Evolutionary conservation across 1,284 basidiomycete species (phyloP).

Genomic region (Papiliotrema laurentii): DNA sequence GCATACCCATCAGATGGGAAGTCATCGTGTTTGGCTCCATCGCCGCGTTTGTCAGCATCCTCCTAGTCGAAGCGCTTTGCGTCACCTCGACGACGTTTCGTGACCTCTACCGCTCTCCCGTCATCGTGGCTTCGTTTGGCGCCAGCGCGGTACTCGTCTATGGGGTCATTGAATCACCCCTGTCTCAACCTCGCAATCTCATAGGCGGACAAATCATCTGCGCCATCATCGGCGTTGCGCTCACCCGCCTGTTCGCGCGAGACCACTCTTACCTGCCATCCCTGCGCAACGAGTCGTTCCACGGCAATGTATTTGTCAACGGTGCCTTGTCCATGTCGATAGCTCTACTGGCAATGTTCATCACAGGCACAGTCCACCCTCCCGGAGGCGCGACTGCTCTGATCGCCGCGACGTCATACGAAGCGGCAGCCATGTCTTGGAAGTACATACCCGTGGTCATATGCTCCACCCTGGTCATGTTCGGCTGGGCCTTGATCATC

Average conservation of each 20-base stretch:
- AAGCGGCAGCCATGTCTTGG: constrained; percentile 56
- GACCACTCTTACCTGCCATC: constrained; percentile 29
- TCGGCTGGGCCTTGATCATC: constrained; percentile 55
- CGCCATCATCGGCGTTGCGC: constrained; percentile 54
- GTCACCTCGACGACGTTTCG: constrained; percentile 50
- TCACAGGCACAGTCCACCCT: constrained; percentile 59
- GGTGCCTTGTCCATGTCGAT: constrained; percentile 56
- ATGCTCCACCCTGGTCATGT: constrained; percentile 54
- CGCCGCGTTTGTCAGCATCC: constrained; percentile 57
- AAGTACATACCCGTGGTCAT: constrained; percentile 59
- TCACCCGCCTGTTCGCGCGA: constrained; percentile 58
- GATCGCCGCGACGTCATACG: constrained; percentile 52
- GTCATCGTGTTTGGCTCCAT: constrained; percentile 53
- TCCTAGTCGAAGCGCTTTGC: constrained; percentile 58
- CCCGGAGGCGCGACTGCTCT: constrained; percentile 57
- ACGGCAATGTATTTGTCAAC: constrained; percentile 55
- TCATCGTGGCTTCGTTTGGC: constrained; percentile 56
- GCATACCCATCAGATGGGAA: constrained; percentile 49
- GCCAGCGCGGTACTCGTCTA: constrained; percentile 60
- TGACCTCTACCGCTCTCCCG: constrained; percentile 50
- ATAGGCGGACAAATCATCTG: constrained; percentile 58
- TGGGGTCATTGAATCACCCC: constrained; percentile 57
- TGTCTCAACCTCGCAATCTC: constrained; percentile 60
- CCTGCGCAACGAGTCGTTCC: constrained; percentile 35
- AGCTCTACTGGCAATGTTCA: constrained; percentile 56